A percentile compares a stretch with the other conserved stretches of the same genome.
phyloP scores from a whole-genome alignment of 2,329 filamentous ascomycete genomes.

The Bipolaris zeicola region DNA sequence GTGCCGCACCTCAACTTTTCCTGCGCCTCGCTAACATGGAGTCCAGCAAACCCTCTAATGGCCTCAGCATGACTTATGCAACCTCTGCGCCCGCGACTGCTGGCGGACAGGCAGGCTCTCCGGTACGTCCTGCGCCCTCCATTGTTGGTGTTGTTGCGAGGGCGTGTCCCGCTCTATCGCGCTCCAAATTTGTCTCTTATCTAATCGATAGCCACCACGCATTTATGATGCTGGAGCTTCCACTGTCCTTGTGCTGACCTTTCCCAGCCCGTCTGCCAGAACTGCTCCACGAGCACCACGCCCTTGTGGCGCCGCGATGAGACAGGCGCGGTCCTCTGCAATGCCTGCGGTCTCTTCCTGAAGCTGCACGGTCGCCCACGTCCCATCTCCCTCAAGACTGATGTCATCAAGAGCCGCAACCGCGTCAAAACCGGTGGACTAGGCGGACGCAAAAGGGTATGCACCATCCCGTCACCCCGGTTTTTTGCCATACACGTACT shows the following conservation, averaged over 20 bases:
- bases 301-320: constrained; percentile 98
- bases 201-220: constrained; percentile 46
- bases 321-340: constrained; percentile 92
- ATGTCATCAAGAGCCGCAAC: constrained; percentile 99
- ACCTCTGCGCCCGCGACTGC: constrained; percentile 69
- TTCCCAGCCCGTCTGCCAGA: constrained; percentile 86
- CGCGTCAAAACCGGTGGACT: constrained; percentile 88
- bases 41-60: constrained; percentile 50
- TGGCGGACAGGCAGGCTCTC: constrained; percentile 65
- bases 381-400: constrained; percentile 95
- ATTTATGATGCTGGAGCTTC: constrained; percentile 26
- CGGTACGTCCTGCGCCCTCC: constrained; percentile 54
- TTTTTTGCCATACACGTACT: constrained; percentile 5
- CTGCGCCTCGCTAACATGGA: constrained; percentile 30
- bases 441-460: constrained; percentile 82
- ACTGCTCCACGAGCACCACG: constrained; percentile 93
- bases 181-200: constrained; percentile 45
- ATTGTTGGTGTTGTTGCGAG: constrained; percentile 41
- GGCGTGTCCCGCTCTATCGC: constrained; percentile 35
- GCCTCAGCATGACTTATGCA: constrained; percentile 64
- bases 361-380: constrained; percentile 94
- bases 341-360: constrained; percentile 95
- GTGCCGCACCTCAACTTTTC: constrained; percentile 42
- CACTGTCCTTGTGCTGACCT: constrained; percentile 20
- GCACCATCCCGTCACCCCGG: constrained; percentile 23